Evolutionary conservation across 2,329 filamentous ascomycete species (phyloP), one percentile per base, ranked within the genome.

Genomic region (Hymenoscyphus infarciens): DNA sequence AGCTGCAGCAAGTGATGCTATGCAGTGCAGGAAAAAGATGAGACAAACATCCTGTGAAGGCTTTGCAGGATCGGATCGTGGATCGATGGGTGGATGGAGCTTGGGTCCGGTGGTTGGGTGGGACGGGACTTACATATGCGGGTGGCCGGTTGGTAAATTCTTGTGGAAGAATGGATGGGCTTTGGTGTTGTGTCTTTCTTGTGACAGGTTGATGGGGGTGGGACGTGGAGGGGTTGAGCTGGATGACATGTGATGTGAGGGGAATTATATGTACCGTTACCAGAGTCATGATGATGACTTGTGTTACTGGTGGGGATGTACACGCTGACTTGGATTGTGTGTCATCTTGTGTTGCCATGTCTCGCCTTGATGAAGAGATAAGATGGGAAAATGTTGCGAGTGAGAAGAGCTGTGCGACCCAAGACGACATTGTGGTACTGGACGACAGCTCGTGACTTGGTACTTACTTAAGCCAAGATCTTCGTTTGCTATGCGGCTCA

Each of bases 61-160:
- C 35, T 56, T 27, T 59, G 61, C 61, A 59, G 57, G 56, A 62
- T 62, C 60, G 60, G 55, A 62, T 57, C 56, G 56, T 27, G 42
- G 54, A 57, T 61, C 53, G 60, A 35, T 62, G 45, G 53, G 60
- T 49, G 39, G 35, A 25, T 61, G 22, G 42, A 22, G 5, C 2
- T 31, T 45, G 56, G 45, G 56, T 39, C 31, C 31, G 56, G 33
- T 19, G 10, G 56, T 4, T 27, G 15, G 56, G 56, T 39, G 22
- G 60, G 38, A 52, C 55, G 11, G 55, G 29, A n/a, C 42, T 22
- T 22, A 49, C 15, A 54, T 25, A 39, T 62, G 61, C 56, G 33
- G 22, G 61, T 22, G 38, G 56, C 61, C 56, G 61, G 2, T 53
- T 49, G 56, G 56, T 38, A 42, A 38, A 33, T 16, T 38, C 22